These are phyloP conservation scores for Pinus tabuliformis DNA, from an alignment of 75 land plant genomes.

Conservation along the genomic window DNA sequence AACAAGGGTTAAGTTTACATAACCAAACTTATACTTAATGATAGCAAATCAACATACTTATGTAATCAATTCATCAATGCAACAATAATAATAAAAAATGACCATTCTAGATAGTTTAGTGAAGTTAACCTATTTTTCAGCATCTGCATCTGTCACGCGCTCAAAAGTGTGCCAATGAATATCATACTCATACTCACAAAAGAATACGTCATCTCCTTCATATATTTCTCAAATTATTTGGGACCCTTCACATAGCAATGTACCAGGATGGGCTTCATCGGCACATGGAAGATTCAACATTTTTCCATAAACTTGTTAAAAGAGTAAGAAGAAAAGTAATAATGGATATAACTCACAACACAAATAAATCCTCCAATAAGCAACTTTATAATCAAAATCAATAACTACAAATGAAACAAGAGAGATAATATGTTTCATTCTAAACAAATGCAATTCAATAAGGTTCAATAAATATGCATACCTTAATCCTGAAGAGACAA, in stretches of 20 bases:
- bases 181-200: too few relatives aligned
- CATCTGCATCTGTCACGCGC: conserved; percentile 66
- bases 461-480: not conserved
- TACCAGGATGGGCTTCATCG: too few relatives aligned
- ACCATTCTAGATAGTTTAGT: not conserved
- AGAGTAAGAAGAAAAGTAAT: not conserved
- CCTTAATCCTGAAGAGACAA: not conserved
- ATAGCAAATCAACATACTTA: not conserved
- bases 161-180: too few relatives aligned
- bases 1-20: not conserved
- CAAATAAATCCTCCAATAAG: not conserved
- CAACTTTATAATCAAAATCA: not conserved
- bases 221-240: too few relatives aligned
- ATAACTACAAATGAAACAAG: not conserved
- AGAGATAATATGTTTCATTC: not conserved
- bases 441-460: too few relatives aligned
- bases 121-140: conserved; percentile 33
- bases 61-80: not conserved
- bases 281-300: conserved; percentile 5
- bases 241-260: too few relatives aligned
- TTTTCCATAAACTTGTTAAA: not conserved
- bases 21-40: not conserved
- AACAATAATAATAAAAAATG: not conserved
- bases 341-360: not conserved
- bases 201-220: too few relatives aligned